These are phyloP conservation scores for Sistotremastrum suecicum DNA, from an alignment of 768 basidiomycete genomes.

Conservation along the genomic window DNA sequence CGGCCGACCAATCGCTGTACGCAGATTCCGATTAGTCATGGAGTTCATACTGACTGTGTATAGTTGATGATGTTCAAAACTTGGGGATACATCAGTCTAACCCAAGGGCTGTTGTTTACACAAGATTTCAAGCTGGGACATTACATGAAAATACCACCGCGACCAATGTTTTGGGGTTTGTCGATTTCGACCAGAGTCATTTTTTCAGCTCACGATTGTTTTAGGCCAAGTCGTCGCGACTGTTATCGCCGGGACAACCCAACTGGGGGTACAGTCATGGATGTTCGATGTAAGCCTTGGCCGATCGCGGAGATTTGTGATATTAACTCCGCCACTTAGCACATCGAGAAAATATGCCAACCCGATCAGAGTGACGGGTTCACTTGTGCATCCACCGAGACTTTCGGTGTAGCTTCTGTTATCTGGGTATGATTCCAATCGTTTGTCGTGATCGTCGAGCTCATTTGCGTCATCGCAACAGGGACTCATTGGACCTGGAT, in stretches of 20 bases:
- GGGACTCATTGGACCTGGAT: constrained; percentile 56
- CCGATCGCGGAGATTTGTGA: constrained; percentile 7
- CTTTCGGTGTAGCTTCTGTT: constrained; percentile 18
- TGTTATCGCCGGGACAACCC: constrained; percentile 48
- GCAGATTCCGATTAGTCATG: constrained; percentile 48
- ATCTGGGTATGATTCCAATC: constrained; percentile 20
- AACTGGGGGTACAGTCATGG: constrained; percentile 50
- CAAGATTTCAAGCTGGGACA: constrained; percentile 69
- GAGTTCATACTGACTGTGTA: background rate
- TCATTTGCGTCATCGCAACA: constrained; percentile 19
- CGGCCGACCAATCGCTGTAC: constrained; percentile 61
- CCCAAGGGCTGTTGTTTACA: constrained; percentile 51
- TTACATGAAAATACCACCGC: constrained; percentile 30
- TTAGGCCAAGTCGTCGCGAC: constrained; percentile 22
- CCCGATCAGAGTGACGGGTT: constrained; percentile 32
- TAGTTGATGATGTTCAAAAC: constrained; percentile 25
- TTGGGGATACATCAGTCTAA: constrained; percentile 50
- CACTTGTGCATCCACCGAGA: constrained; percentile 36
- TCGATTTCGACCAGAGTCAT: constrained; percentile 7
- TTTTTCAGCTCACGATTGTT: constrained; percentile 12
- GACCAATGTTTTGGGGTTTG: constrained; percentile 14
- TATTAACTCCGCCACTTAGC: constrained; percentile 17
- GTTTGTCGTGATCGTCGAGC: constrained; percentile 4
- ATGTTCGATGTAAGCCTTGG: constrained; percentile 1
- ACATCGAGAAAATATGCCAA: constrained; percentile 33